phyloP scores from a whole-genome alignment of 441 rosid genomes.

The Populus hybrid region DNA sequence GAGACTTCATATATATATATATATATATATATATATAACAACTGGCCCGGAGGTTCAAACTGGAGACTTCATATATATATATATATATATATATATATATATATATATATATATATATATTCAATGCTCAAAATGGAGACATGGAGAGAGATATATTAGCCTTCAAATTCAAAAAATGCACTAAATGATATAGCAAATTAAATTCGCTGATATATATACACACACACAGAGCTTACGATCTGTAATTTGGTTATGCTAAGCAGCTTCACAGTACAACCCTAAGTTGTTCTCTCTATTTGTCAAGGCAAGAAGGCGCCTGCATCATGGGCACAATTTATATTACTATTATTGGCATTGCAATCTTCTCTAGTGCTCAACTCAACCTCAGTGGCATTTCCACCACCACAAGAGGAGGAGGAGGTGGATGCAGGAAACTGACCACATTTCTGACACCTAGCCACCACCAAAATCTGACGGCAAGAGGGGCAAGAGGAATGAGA shows the following conservation, averaged over 20 bases:
- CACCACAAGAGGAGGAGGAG: slow-evolving; percentile 19
- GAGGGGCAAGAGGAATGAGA: slow-evolving; percentile 94
- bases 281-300: not conserved
- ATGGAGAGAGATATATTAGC: not conserved
- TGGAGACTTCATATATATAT: too few relatives aligned
- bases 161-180: not conserved
- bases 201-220: not conserved
- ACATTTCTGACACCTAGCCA: slow-evolving; percentile 59
- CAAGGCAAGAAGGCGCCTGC: slow-evolving; percentile 14
- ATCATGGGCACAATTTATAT: not conserved
- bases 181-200: not conserved
- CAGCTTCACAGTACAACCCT: not conserved
- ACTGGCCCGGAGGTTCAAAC: too few relatives aligned
- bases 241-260: not conserved
- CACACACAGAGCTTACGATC: not conserved
- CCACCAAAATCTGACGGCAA: slow-evolving; percentile 78
- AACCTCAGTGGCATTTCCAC: slow-evolving; percentile 23
- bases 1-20: too few relatives aligned
- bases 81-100: too few relatives aligned
- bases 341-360: not conserved
- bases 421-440: slow-evolving; percentile 44
- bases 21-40: too few relatives aligned
- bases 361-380: slow-evolving; percentile 46
- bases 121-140: not conserved
- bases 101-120: too few relatives aligned